Evolutionary conservation across 1,284 basidiomycete genomes (phyloP).

Genomic region (Ustilago loliicola): DNA sequence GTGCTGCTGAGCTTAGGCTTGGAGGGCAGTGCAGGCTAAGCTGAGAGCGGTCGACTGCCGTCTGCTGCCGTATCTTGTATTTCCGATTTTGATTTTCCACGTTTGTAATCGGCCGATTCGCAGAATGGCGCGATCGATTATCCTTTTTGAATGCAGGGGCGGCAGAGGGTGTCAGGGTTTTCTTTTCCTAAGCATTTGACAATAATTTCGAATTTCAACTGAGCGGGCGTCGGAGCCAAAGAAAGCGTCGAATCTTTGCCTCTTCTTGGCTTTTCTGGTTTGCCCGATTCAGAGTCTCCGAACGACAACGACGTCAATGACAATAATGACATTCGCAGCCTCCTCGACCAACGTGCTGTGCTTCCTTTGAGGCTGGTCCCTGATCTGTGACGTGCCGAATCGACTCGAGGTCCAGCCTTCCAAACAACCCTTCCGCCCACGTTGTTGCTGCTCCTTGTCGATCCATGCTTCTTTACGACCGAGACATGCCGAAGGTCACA

Average conservation of each 20-base stretch:
- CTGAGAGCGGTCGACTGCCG: not conserved
- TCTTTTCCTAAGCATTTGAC: too few relatives aligned
- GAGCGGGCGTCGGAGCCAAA: slow-evolving; percentile 6
- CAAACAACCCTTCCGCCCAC: slow-evolving; percentile 10
- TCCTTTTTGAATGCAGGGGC: not conserved
- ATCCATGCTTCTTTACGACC: slow-evolving; percentile 6
- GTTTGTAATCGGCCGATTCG: slow-evolving; percentile 17
- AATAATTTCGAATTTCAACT: slow-evolving; percentile 3
- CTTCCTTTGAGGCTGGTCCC: not conserved
- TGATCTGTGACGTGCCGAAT: not conserved
- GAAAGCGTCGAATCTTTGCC: slow-evolving; percentile 4
- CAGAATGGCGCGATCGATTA: slow-evolving; percentile 12
- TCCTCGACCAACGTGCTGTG: not conserved
- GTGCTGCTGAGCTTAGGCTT: not conserved
- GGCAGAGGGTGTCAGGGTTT: too few relatives aligned
- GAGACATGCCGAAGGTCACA: slow-evolving; percentile 30
- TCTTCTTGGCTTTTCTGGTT: too few relatives aligned
- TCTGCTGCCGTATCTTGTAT: not conserved
- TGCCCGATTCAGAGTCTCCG: not conserved
- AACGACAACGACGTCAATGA: not conserved
- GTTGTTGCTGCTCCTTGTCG: slow-evolving; percentile 9
- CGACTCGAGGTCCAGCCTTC: not conserved
- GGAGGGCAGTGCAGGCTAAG: not conserved
- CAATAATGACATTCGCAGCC: not conserved
- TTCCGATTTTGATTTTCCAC: not conserved